These are phyloP conservation scores for Zea mays DNA, from an alignment of 176 grass and related monocot species.

Conservation along the genomic window Zm-B73-REFERENCE-NAM-5.0 NC_050097.1:187924001-187924500, in stretches of 20 bases:
- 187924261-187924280: slow-evolving; percentile 85
- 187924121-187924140: slow-evolving; percentile 54
- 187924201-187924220: slow-evolving; percentile 54
- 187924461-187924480: background rate
- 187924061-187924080: slow-evolving; percentile 27
- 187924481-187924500: background rate
- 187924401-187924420: background rate
- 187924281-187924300: slow-evolving; percentile 75
- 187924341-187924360: background rate
- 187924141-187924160: slow-evolving; percentile 86
- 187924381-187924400: background rate
- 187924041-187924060: slow-evolving; percentile 39
- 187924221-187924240: slow-evolving; percentile 75
- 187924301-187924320: slow-evolving; percentile 62
- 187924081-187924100: slow-evolving; percentile 8
- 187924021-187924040: slow-evolving; percentile 69
- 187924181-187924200: slow-evolving; percentile 53
- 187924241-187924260: slow-evolving; percentile 61
- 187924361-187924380: slow-evolving; percentile 32
- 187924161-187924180: slow-evolving; percentile 90
- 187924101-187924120: slow-evolving; percentile 27
- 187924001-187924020: slow-evolving; percentile 70
- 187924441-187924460: background rate
- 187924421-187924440: background rate
- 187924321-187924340: slow-evolving; percentile 27